phyloP scores from a whole-genome alignment of 257 asterid species.

The Verbena officinalis region DNA sequence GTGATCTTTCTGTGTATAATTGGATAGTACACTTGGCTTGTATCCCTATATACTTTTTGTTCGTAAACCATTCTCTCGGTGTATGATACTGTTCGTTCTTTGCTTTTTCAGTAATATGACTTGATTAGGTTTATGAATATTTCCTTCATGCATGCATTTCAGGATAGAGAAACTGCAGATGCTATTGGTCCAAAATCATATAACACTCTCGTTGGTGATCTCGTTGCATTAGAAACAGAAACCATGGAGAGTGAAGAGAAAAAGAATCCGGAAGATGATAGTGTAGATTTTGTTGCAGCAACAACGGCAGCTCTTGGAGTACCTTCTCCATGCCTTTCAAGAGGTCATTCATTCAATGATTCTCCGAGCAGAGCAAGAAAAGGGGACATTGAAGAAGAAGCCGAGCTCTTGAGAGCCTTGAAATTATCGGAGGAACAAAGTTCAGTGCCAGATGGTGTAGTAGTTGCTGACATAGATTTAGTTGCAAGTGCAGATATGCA shows the following conservation, averaged over 20 bases:
- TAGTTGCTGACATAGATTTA: conserved; percentile 24
- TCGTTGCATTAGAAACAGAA: conserved; percentile 59
- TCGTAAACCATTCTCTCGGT: not conserved
- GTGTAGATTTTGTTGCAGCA: conserved; percentile 72
- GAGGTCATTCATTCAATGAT: conserved; percentile 57
- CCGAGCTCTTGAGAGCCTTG: conserved; percentile 49
- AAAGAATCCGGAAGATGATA: conserved; percentile 48
- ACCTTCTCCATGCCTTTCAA: conserved; percentile 70
- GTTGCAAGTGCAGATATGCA: conserved; percentile 22
- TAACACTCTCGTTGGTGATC: conserved; percentile 69
- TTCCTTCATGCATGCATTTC: conserved; percentile 16
- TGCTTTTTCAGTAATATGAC: not conserved
- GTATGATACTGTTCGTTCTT: not conserved
- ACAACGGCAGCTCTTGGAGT: conserved; percentile 77
- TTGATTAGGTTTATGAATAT: conserved; percentile 1
- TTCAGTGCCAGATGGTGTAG: conserved; percentile 29
- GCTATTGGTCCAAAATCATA: conserved; percentile 71
- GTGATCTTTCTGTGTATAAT: not conserved
- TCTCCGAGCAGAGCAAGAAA: conserved; percentile 45
- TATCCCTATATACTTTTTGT: not conserved
- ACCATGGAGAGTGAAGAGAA: conserved; percentile 38
- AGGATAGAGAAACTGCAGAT: conserved; percentile 61
- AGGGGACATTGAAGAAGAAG: conserved; percentile 69
- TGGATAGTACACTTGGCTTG: not conserved
- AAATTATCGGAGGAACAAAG: conserved; percentile 46